Evolutionary conservation across 805 yeast species (phyloP).

Genomic region (Millerago galiae): DNA sequence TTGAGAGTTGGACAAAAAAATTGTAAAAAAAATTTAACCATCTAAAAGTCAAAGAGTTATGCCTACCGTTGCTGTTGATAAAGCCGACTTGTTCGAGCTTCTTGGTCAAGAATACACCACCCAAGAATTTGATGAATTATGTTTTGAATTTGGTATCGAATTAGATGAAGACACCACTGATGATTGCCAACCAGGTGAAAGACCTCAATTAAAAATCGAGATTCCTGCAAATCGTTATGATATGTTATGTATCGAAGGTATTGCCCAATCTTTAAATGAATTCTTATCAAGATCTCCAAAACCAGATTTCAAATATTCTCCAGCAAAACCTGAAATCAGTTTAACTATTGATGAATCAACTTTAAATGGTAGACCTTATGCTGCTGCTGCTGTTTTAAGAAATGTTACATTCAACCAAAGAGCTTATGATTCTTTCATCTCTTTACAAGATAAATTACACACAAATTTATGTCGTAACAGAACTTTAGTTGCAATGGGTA

Average conservation of each 20-base stretch:
- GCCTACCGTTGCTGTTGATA: slow-evolving; percentile 98
- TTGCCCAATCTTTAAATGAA: slow-evolving; percentile 89
- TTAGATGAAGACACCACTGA: slow-evolving; percentile 95
- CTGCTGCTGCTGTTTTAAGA: slow-evolving; percentile 91
- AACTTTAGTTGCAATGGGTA: slow-evolving; percentile 96
- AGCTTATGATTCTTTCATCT: slow-evolving; percentile 88
- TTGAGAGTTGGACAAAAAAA: too few species aligned
- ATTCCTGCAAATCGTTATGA: slow-evolving; percentile 98
- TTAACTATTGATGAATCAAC: slow-evolving; percentile 76
- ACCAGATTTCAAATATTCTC: slow-evolving; percentile 61
- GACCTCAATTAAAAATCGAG: slow-evolving; percentile 96
- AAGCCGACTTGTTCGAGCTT: slow-evolving; percentile 80
- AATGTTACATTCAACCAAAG: slow-evolving; percentile 76
- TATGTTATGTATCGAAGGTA: slow-evolving; percentile 96
- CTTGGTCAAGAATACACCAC: slow-evolving; percentile 70
- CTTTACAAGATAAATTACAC: slow-evolving; percentile 94
- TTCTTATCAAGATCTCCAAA: slow-evolving; percentile 64
- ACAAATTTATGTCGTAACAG: slow-evolving; percentile 94
- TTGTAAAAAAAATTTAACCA: not conserved
- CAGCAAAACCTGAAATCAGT: slow-evolving; percentile 52
- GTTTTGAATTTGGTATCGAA: slow-evolving; percentile 97
- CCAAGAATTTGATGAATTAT: slow-evolving; percentile 91
- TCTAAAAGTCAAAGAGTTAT: slow-evolving; percentile 30
- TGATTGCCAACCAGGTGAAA: slow-evolving; percentile 64
- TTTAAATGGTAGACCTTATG: slow-evolving; percentile 76